Evolutionary conservation across 139 green algal genomes (phyloP), one percentile per base, ranked within the genome.

Genomic region (Chlamydomonas incerta): DNA sequence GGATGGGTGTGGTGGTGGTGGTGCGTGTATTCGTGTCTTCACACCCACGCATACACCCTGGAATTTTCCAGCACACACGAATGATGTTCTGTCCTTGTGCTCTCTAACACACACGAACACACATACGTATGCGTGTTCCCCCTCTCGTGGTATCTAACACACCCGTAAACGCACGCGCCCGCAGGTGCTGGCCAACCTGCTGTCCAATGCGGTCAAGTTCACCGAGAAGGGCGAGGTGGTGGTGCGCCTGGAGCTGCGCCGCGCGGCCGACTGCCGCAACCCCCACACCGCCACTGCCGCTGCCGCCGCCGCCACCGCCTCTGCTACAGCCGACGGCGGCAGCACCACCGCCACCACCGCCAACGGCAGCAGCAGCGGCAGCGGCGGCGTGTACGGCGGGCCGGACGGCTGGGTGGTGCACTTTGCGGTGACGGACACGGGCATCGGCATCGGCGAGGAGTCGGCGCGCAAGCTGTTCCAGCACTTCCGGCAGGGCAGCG

Each of bases 131-230:
- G n/a, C n/a, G n/a, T n/a, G n/a, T n/a, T n/a, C n/a, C 41, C 41
- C 41, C 41, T 50, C 41, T 8, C 41, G 41, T 8, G 6, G 6
- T 8, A 5, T 50, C 41, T n/a, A n/a, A n/a, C n/a, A n/a, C n/a
- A n/a, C 41, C 41, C 6, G 41, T 50, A 8, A 5, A 50, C 41
- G 41, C 41, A 50, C 41, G 41, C 41, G 41, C 41, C 21, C 85
- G 3, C 94, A 97, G 87, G 86, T 96, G 31, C 79, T 96, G 23
- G 76, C 87, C 57, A 92, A 93, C 86, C 72, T 96, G 75, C 79
- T 96, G 65, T 92, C 87, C 72, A 97, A 97, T 55, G 94, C 94
- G 1, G 88, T 97, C 73, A 97, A 97, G 88, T 96, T 96, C 86
- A 97, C 91, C 23, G 91, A 95, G 33, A 11, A 81, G 8, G 94